A percentile compares a stretch with the other conserved stretches of the same genome.
These are phyloP conservation scores for Triangularia verruculosa DNA, from an alignment of 2,329 filamentous ascomycete species.

Conservation along the genomic window DNA sequence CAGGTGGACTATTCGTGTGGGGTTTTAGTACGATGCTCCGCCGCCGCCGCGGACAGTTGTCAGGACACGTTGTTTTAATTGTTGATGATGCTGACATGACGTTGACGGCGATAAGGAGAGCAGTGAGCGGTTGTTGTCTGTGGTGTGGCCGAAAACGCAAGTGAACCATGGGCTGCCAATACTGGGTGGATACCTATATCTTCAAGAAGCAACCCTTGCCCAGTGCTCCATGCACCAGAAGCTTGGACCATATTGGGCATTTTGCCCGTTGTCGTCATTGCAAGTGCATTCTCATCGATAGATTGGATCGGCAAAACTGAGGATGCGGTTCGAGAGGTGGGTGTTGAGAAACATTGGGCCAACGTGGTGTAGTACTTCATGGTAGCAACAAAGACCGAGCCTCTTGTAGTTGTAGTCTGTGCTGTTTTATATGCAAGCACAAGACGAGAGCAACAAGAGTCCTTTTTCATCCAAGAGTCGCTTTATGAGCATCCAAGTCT, in stretches of 20 bases:
- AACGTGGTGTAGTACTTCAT: no score
- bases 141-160: not conserved
- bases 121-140: not conserved
- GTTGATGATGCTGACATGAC: not conserved
- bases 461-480: no score
- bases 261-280: slow-evolving; percentile 6
- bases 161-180: not conserved
- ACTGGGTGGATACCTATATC: not conserved
- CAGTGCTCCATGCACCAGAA: slow-evolving; percentile 5
- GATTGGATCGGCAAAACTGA: not conserved
- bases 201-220: slow-evolving; percentile 1
- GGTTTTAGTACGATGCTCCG: not conserved
- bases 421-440: no score
- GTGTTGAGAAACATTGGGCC: not conserved
- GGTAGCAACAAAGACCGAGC: no score
- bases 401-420: no score
- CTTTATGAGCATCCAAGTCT: no score
- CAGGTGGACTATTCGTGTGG: not conserved
- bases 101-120: not conserved
- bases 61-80: not conserved
- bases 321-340: not conserved
- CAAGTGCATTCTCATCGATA: not conserved
- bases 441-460: no score
- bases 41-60: not conserved
- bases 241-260: slow-evolving; percentile 8